Evolutionary conservation across 1,284 basidiomycete genomes (phyloP).

Genomic region (Puccinia horiana): DNA sequence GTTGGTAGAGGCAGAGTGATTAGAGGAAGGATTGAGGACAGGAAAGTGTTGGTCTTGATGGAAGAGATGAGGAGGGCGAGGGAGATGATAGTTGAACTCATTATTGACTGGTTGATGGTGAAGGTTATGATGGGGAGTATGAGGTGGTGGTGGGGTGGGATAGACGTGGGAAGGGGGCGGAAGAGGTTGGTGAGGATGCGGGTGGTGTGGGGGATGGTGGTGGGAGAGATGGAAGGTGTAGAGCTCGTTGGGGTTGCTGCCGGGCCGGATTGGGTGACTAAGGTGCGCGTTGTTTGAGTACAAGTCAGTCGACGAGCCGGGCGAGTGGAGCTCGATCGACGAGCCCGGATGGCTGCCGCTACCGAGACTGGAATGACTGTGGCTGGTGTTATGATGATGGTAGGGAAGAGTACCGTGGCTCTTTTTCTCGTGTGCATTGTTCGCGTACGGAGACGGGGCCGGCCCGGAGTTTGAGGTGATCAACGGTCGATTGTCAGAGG

Average conservation of each 20-base stretch:
- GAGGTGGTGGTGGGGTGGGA: too few species aligned
- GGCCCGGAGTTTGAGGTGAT: background rate
- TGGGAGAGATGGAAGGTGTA: background rate
- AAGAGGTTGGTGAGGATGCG: background rate
- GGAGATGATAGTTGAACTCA: constrained; percentile 51
- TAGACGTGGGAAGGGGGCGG: background rate
- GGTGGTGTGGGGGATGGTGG: background rate
- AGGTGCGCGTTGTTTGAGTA: background rate
- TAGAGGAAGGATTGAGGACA: constrained; percentile 51
- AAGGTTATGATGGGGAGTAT: background rate
- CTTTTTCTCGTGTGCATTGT: constrained; percentile 12
- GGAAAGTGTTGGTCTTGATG: constrained; percentile 41
- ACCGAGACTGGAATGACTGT: constrained; percentile 1
- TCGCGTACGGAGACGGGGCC: background rate
- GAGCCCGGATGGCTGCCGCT: background rate
- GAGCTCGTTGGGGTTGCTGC: background rate
- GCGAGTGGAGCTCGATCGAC: background rate
- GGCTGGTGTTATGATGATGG: constrained; percentile 10
- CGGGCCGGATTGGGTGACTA: background rate
- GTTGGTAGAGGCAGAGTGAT: constrained; percentile 53
- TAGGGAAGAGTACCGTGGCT: background rate
- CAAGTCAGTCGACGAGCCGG: background rate
- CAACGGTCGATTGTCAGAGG: constrained; percentile 6
- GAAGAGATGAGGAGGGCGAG: constrained; percentile 49
- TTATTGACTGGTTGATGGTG: constrained; percentile 33